Percentiles rank a stretch among this genome's conserved stretches.
Evolutionary conservation across 2,329 filamentous ascomycete species (phyloP).

Genomic region (Mollisia scopiformis): DNA sequence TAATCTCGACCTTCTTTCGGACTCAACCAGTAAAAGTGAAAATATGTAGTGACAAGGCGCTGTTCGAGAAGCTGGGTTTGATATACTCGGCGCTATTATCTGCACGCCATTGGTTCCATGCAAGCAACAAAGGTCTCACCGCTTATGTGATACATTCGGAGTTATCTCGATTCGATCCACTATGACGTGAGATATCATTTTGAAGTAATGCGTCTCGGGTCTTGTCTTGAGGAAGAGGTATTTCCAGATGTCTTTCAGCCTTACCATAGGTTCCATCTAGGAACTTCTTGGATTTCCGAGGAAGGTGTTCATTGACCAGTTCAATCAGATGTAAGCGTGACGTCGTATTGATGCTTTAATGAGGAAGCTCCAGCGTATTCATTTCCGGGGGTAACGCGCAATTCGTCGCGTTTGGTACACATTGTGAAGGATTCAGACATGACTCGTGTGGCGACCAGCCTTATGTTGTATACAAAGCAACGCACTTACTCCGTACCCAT

Average conservation of each 20-base stretch:
- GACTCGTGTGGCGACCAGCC: not conserved
- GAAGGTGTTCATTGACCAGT: not conserved
- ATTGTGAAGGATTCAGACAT: not conserved
- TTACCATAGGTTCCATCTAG: not conserved
- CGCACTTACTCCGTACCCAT: not conserved
- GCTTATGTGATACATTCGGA: not conserved
- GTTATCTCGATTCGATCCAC: not conserved
- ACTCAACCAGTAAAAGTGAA: not conserved
- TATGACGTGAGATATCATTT: not conserved
- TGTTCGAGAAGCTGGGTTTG: not conserved
- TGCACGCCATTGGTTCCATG: not conserved
- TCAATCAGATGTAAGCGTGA: not conserved
- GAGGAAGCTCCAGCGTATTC: not conserved
- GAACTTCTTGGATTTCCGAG: not conserved
- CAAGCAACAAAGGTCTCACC: not conserved
- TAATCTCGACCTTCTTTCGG: not conserved
- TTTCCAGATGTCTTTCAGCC: not conserved
- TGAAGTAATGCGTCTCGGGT: not conserved
- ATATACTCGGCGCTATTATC: not conserved
- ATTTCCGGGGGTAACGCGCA: not conserved
- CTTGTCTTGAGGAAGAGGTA: too few relatives aligned
- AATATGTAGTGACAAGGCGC: not conserved
- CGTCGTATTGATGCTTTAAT: not conserved
- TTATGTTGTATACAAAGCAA: not conserved
- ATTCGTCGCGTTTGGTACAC: not conserved